A percentile compares a stretch with the other conserved stretches of the same genome.
These are phyloP conservation scores for Plicaturopsis crispa DNA, from an alignment of 768 basidiomycete genomes.

Conservation along the genomic window DNA sequence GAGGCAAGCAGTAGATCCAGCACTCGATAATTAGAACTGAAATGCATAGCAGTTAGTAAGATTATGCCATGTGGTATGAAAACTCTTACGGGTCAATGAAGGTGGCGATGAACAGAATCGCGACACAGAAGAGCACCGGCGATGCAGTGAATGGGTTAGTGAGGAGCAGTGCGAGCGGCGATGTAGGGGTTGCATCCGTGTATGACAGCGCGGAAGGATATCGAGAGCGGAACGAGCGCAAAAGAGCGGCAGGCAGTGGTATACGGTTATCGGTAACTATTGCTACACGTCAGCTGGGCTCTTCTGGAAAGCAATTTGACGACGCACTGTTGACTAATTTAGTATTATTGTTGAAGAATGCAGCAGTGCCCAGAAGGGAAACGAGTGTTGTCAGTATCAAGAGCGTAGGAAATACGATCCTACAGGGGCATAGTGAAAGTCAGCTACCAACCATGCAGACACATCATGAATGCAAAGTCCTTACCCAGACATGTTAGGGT, in stretches of 20 bases:
- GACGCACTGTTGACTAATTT: constrained; percentile 57
- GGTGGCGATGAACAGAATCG: constrained; percentile 46
- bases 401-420: constrained; percentile 63
- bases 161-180: constrained; percentile 32
- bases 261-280: constrained; percentile 62
- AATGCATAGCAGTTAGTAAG: neutral
- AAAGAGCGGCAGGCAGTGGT: constrained; percentile 40
- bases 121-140: constrained; percentile 50
- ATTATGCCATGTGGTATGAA: neutral
- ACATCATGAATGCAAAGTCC: constrained; percentile 10
- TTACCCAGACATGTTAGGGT: constrained; percentile 30
- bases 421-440: constrained; percentile 30
- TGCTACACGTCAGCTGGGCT: too few species aligned
- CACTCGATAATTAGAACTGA: constrained; percentile 41
- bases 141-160: constrained; percentile 72
- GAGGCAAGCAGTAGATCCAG: constrained; percentile 86
- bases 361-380: constrained; percentile 49
- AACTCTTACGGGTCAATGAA: constrained; percentile 50
- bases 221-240: constrained; percentile 35
- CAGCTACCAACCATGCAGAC: neutral
- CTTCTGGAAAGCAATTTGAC: too few species aligned
- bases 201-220: constrained; percentile 22
- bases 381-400: constrained; percentile 48
- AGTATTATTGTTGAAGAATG: constrained; percentile 54
- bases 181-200: constrained; percentile 26